Percentiles rank a stretch among this genome's conserved stretches.
phyloP scores from a whole-genome alignment of 2,329 filamentous ascomycete genomes.

The Apiospora saccharicola region DNA sequence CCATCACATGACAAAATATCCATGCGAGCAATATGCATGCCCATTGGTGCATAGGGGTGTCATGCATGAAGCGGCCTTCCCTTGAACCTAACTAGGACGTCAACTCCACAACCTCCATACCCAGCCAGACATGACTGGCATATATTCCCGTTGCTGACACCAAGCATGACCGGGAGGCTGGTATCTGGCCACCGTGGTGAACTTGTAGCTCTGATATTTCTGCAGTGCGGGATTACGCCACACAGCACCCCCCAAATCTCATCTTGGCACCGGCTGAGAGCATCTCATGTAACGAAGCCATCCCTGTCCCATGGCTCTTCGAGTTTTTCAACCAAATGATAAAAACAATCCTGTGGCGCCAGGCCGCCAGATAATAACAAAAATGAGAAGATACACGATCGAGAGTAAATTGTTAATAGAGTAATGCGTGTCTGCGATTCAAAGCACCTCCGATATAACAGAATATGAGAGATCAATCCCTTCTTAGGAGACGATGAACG shows the following conservation, averaged over 20 bases:
- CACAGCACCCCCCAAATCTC: background rate
- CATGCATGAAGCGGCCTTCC: conserved; percentile 2
- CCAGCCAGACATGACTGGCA: background rate
- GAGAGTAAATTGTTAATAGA: background rate
- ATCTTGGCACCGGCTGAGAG: conserved; percentile 1
- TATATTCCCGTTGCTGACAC: background rate
- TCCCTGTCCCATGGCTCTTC: background rate
- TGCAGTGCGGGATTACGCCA: background rate
- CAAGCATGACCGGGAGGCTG: background rate
- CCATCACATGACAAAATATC: background rate
- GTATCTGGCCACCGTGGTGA: background rate
- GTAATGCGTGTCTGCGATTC: background rate
- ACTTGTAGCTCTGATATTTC: background rate
- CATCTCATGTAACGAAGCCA: background rate
- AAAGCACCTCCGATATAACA: background rate
- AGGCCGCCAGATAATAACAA: background rate
- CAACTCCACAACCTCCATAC: conserved; percentile 14
- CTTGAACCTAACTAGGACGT: conserved; percentile 9
- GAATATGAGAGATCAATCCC: background rate
- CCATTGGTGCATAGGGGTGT: background rate
- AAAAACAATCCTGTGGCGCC: background rate
- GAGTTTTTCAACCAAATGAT: background rate
- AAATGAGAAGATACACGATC: background rate
- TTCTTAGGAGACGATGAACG: background rate
- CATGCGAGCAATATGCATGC: background rate